Evolutionary conservation across 1,139 yeast genomes (phyloP), one percentile per base, ranked within the genome.

Genomic region (Blastobotrys niveus): DNA sequence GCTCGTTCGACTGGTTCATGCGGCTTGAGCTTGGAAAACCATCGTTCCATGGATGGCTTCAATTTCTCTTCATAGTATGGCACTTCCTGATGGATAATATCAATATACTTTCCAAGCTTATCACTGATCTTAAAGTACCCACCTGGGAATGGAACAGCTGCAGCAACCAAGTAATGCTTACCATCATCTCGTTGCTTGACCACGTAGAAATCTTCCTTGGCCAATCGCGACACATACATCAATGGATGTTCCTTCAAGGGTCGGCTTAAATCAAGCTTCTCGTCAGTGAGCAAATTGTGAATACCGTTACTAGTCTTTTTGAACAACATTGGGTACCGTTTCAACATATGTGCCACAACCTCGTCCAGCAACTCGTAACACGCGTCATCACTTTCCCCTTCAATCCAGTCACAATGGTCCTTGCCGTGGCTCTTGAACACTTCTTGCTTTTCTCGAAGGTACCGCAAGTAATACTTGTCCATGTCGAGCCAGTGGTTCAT

Each of bases 61-160:
- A 83, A 67, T 57, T 81, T 81, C 46, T 77, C 77, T 52, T 77
- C 70, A 56, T 82, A 83, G 58, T 80, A 80, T 1, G 93, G 91
- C 32, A 83, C 91, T 9, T 76, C 82, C 9, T 70, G 73, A 59
- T 83, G 91, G 52, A 83, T 80, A 8, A 70, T 66, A 60, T 82
- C 86, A 38, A 82, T 61, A 46, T 73, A 74, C 54, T 71, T 72
- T 19, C 88, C 89, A 37, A 82, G 55, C 53, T 80, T 81, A 38
- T 71, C 58, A 52, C 68, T 62, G 46, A 80, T 76, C 39, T 82
- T 81, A 62, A 81, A 82, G 1, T 81, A 76, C 4, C 88, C 88
- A 27, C 88, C 89, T 1, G 88, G 87, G 62, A 81, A 81, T 6
- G 88, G 86, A 27, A 82, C 88, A 0, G 83, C 85, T 3, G 84